Conservation (phyloP, 192 early-diverging fungal species). For the Podila clonocystis region DNA sequence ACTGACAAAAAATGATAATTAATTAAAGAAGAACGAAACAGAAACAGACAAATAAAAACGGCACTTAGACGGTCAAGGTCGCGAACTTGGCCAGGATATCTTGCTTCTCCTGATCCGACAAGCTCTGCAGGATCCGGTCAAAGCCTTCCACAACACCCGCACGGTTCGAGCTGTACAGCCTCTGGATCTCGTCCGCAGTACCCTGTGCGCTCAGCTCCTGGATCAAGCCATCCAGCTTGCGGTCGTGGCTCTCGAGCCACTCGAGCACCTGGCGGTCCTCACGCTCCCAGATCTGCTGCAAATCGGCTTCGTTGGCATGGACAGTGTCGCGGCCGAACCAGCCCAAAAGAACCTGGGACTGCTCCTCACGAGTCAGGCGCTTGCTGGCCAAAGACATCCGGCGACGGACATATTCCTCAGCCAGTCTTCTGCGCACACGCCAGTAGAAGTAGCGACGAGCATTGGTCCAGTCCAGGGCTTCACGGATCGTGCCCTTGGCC, state of each 20-base stretch:
- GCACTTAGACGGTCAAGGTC: slow-evolving; percentile 28
- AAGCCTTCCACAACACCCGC: slow-evolving; percentile 50
- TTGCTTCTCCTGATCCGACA: slow-evolving; percentile 48
- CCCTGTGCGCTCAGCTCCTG: slow-evolving; percentile 25
- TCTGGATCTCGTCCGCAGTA: slow-evolving; percentile 35
- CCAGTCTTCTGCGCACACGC: slow-evolving; percentile 84
- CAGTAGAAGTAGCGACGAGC: slow-evolving; percentile 93
- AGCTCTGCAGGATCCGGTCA: slow-evolving; percentile 42
- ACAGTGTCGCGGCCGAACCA: slow-evolving; percentile 76
- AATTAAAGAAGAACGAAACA: background rate
- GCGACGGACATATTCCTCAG: slow-evolving; percentile 80
- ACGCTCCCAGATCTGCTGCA: slow-evolving; percentile 57
- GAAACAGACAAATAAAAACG: background rate
- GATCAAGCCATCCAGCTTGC: slow-evolving; percentile 49
- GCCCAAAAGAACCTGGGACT: slow-evolving; percentile 56
- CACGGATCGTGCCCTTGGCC: slow-evolving; percentile 90
- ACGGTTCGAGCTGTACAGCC: slow-evolving; percentile 45
- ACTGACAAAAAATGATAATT: background rate
- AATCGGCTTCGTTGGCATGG: slow-evolving; percentile 32
- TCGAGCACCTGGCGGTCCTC: slow-evolving; percentile 66
- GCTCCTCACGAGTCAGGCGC: slow-evolving; percentile 60
- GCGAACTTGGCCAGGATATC: slow-evolving; percentile 46
- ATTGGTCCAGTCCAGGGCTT: slow-evolving; percentile 81
- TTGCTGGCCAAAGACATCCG: slow-evolving; percentile 61
- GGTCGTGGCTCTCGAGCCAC: slow-evolving; percentile 68